A percentile compares a stretch with the other conserved stretches of the same genome.
phyloP scores from a whole-genome alignment of 331 rosid species.

The Stylosanthes scabra region DNA sequence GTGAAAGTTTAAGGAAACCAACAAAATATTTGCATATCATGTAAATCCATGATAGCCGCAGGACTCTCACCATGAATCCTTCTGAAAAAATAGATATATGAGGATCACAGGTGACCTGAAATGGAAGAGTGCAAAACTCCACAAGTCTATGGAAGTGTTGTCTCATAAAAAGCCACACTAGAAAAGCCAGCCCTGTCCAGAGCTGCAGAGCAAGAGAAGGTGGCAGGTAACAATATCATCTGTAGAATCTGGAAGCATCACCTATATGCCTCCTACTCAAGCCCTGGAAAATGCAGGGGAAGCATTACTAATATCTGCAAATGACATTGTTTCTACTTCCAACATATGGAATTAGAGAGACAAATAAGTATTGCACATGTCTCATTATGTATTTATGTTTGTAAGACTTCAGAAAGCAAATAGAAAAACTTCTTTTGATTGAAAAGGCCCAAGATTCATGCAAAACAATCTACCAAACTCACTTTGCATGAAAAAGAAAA shows the following conservation, averaged over 20 bases:
- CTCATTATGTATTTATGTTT: constrained; percentile 19
- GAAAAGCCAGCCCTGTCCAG: constrained; percentile 49
- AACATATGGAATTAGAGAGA: constrained; percentile 42
- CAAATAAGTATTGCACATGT: constrained; percentile 30
- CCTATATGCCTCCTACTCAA: constrained; percentile 59
- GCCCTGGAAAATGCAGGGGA: constrained; percentile 82
- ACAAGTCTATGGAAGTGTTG: constrained; percentile 40
- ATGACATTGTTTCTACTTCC: constrained; percentile 51
- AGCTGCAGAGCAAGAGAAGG: constrained; percentile 51
- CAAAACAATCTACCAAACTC: constrained; percentile 39
- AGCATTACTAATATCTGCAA: constrained; percentile 60
- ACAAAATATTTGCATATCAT: constrained; percentile 46
- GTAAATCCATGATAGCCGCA: constrained; percentile 55
- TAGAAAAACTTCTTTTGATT: constrained; percentile 29
- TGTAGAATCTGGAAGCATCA: constrained; percentile 66
- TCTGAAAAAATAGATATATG: constrained; percentile 53
- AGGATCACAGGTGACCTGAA: constrained; percentile 65
- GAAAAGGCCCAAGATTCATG: constrained; percentile 20
- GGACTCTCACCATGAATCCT: constrained; percentile 55
- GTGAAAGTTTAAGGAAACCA: constrained; percentile 46
- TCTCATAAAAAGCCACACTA: constrained; percentile 50
- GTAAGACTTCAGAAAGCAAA: constrained; percentile 39
- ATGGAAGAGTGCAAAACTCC: constrained; percentile 54
- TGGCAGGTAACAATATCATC: constrained; percentile 51
- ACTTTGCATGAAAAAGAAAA: constrained; percentile 19